Percentiles rank a stretch among this genome's conserved stretches.
phyloP scores from a whole-genome alignment of 192 early-diverging fungal species.

The Backusella parvicylindrica region DNA sequence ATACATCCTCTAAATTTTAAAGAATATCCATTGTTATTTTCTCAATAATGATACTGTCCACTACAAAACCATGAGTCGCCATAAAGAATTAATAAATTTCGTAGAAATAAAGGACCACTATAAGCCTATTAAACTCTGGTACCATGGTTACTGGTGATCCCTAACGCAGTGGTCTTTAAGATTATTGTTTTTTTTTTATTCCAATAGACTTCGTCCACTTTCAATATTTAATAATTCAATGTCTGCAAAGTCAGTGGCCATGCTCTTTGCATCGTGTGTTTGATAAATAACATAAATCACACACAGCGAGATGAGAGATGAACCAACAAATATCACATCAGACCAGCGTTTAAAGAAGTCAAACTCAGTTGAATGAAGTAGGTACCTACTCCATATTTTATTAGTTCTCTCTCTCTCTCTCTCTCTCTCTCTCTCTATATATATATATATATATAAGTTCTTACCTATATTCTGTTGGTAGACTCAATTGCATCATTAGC shows the following conservation, averaged over 20 bases:
- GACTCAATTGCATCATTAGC: slow-evolving; percentile 86
- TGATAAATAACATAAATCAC: slow-evolving; percentile 72
- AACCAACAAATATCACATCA: slow-evolving; percentile 86
- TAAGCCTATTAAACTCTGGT: no score
- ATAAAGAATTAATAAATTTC: no score
- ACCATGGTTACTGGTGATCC: no score
- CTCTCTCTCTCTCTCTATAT: no score
- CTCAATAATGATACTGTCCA: no score
- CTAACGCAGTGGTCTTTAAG: no score
- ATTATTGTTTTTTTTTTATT: no score
- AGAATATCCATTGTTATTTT: no score
- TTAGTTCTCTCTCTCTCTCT: no score
- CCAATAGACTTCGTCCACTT: neutral
- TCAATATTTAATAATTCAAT: slow-evolving; percentile 14
- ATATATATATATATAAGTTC: neutral
- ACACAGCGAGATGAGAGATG: slow-evolving; percentile 66
- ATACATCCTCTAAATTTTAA: no score
- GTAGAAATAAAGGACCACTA: no score
- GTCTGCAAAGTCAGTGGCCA: slow-evolving; percentile 28
- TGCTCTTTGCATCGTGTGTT: slow-evolving; percentile 37
- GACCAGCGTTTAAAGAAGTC: slow-evolving; percentile 94
- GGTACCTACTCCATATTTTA: slow-evolving; percentile 50
- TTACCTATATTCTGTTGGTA: slow-evolving; percentile 80
- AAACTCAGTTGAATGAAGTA: slow-evolving; percentile 81
- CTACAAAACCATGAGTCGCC: no score